These are phyloP conservation scores for Solanum hybrid DNA, from an alignment of 305 asterid genomes.

Conservation along the genomic window DNA sequence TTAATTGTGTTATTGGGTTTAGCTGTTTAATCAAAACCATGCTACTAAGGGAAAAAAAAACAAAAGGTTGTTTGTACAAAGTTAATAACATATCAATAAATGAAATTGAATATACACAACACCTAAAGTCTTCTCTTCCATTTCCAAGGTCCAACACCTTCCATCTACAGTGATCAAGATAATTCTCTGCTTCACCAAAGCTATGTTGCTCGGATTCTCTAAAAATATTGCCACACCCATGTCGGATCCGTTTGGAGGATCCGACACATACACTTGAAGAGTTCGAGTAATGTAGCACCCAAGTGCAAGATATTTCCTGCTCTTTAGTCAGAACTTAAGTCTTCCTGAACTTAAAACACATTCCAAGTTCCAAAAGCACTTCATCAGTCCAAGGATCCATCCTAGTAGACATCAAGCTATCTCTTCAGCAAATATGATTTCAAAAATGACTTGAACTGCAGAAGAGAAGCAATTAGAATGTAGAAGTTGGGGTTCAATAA, in stretches of 20 bases:
- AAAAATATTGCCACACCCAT: background rate
- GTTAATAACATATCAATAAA: background rate
- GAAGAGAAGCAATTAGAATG: background rate
- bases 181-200: background rate
- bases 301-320: background rate
- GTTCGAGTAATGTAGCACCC: background rate
- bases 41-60: background rate
- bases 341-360: background rate
- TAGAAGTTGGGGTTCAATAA: background rate
- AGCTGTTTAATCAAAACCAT: background rate
- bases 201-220: background rate
- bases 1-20: background rate
- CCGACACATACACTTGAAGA: background rate
- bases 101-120: background rate
- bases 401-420: conserved; percentile 22
- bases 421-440: conserved; percentile 64
- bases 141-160: background rate
- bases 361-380: background rate
- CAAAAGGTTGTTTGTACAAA: background rate
- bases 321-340: background rate
- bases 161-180: background rate
- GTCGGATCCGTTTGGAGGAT: background rate
- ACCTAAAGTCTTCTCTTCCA: background rate
- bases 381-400: background rate
- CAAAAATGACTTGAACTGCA: conserved; percentile 57